These are phyloP conservation scores for Tephrocybe sp. DNA, from an alignment of 768 basidiomycete genomes.

Conservation along the genomic window DNA sequence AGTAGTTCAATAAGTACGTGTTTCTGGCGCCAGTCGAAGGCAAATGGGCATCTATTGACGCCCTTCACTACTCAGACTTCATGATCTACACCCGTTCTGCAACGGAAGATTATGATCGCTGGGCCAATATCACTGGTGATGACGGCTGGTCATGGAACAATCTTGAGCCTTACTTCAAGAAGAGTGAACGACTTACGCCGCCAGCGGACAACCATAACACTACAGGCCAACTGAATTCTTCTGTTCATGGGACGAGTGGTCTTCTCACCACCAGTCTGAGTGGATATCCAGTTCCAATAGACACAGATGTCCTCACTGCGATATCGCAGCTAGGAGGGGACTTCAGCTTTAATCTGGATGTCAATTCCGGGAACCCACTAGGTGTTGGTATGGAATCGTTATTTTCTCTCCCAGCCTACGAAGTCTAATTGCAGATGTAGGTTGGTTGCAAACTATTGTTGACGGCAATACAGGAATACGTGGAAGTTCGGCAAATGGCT, in stretches of 20 bases:
- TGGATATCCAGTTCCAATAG: conserved; percentile 11
- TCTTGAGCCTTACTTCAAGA: conserved; percentile 20
- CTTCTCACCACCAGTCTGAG: conserved; percentile 19
- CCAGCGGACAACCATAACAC: conserved; percentile 26
- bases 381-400: background rate
- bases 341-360: conserved; percentile 4
- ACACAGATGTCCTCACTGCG: conserved; percentile 2
- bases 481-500: conserved; percentile 19
- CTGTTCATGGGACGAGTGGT: conserved; percentile 23
- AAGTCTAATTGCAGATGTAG: background rate
- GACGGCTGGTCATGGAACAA: conserved; percentile 26
- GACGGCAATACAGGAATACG: conserved; percentile 6
- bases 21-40: background rate
- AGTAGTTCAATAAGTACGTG: conserved; percentile 15
- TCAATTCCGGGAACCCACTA: conserved; percentile 5
- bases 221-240: conserved; percentile 25
- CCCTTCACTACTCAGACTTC: conserved; percentile 1
- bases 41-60: background rate
- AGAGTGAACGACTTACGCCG: conserved; percentile 23
- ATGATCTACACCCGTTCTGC: conserved; percentile 8
- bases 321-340: conserved; percentile 4
- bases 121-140: conserved; percentile 3
- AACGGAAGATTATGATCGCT: conserved; percentile 5
- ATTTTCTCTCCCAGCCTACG: background rate
- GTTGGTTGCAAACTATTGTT: conserved; percentile 14